phyloP scores from a whole-genome alignment of 352 stramenopile genomes.

The Stramenopiles sp. region DNA sequence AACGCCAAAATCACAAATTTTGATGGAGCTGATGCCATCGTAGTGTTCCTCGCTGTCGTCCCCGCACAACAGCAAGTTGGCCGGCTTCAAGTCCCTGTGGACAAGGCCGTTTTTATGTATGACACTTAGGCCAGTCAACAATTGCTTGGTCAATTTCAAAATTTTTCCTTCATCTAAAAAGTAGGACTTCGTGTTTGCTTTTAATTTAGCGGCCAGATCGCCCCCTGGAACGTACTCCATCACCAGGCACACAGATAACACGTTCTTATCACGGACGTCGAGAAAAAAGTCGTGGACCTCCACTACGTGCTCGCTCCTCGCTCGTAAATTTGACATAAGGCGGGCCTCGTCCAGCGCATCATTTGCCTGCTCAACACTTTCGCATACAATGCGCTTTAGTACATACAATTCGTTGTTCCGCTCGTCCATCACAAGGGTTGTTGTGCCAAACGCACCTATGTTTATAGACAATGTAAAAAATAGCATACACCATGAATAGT shows the following conservation, averaged over 20 bases:
- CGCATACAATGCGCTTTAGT: slow-evolving; percentile 1
- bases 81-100: background rate
- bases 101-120: background rate
- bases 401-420: slow-evolving; percentile 11
- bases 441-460: slow-evolving; percentile 10
- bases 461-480: no score
- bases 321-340: background rate
- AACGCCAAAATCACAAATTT: slow-evolving; percentile 11
- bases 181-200: background rate
- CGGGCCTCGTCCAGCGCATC: background rate
- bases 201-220: background rate
- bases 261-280: background rate
- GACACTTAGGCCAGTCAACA: background rate
- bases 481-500: no score
- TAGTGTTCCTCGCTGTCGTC: background rate
- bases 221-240: slow-evolving; percentile 5
- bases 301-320: background rate
- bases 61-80: background rate
- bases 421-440: slow-evolving; percentile 9
- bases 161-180: background rate
- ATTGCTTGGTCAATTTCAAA: background rate
- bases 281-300: slow-evolving; percentile 5
- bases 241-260: slow-evolving; percentile 1
- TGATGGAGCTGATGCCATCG: background rate
- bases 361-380: slow-evolving; percentile 12